These are phyloP conservation scores for Yamadazyma paraphyllophila DNA, from an alignment of 805 yeast genomes.

Conservation along the genomic window DNA sequence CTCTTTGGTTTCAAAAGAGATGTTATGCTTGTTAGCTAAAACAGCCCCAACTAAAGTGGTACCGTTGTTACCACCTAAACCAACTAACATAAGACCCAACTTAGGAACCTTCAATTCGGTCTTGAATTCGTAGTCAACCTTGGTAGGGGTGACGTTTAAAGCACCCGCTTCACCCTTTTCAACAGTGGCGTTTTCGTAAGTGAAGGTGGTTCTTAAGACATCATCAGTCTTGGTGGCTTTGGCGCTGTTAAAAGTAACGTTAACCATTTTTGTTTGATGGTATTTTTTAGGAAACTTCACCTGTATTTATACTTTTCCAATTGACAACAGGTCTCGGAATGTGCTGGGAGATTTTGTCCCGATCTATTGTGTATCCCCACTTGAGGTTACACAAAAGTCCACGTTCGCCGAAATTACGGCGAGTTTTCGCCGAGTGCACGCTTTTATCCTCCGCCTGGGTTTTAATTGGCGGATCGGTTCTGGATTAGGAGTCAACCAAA, in stretches of 20 bases:
- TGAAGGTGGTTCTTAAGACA: conserved; percentile 59
- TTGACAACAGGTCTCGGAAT: background rate
- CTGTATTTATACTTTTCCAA: background rate
- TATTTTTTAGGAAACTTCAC: background rate
- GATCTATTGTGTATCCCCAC: conserved; percentile 1
- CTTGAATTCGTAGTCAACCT: conserved; percentile 78
- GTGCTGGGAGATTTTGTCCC: background rate
- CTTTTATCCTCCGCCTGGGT: background rate
- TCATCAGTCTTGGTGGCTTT: conserved; percentile 50
- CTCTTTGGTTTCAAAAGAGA: conserved; percentile 77
- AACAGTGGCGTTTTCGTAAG: conserved; percentile 75
- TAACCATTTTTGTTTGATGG: conserved; percentile 21
- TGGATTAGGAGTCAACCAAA: too few relatives aligned
- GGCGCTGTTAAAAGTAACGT: conserved; percentile 56
- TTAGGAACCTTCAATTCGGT: conserved; percentile 79
- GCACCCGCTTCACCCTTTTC: conserved; percentile 50
- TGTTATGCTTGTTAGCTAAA: conserved; percentile 77
- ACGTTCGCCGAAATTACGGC: conserved; percentile 10
- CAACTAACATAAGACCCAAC: conserved; percentile 86
- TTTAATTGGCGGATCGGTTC: conserved; percentile 1
- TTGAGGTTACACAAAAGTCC: conserved; percentile 8
- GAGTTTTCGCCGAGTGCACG: conserved; percentile 8
- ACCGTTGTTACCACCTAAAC: conserved; percentile 96
- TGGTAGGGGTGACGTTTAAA: conserved; percentile 65
- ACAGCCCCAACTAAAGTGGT: conserved; percentile 83